Evolutionary conservation across 2,329 filamentous ascomycete species (phyloP).

Genomic region (Orbilia ellipsospora): DNA sequence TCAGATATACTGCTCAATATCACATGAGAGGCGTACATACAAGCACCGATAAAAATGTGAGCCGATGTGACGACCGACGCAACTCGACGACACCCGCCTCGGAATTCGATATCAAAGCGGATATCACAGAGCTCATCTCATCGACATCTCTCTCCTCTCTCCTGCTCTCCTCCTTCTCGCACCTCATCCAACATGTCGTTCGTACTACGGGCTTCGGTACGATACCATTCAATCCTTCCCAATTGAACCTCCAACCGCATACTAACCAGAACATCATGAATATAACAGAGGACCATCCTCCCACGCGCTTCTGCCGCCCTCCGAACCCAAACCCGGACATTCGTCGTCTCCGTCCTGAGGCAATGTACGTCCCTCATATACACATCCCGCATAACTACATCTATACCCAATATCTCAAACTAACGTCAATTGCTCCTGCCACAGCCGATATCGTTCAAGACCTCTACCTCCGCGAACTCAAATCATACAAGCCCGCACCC

Average conservation of each 20-base stretch:
- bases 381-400: not conserved
- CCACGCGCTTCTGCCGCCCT: constrained; percentile 53
- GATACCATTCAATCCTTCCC: constrained; percentile 1
- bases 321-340: constrained; percentile 45
- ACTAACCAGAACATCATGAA: not conserved
- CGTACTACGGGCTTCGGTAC: constrained; percentile 54
- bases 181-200: constrained; percentile 51
- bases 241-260: constrained; percentile 15
- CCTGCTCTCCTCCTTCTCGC: constrained; percentile 25
- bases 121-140: too few species aligned
- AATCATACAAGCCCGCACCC: constrained; percentile 87
- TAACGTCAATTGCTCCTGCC: constrained; percentile 10
- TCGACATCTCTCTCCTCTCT: constrained; percentile 30
- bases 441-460: constrained; percentile 97
- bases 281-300: constrained; percentile 49
- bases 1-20: not conserved
- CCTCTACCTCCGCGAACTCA: constrained; percentile 95
- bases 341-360: constrained; percentile 45
- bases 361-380: constrained; percentile 35
- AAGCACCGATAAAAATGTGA: constrained; percentile 41
- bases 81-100: not conserved
- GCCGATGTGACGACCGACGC: constrained; percentile 26
- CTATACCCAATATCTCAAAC: constrained; percentile 47
- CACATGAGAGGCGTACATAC: constrained; percentile 2
- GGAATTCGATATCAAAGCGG: not conserved